These are phyloP conservation scores for Salix exigua DNA, from an alignment of 345 rosid species.

Conservation along the genomic window DNA sequence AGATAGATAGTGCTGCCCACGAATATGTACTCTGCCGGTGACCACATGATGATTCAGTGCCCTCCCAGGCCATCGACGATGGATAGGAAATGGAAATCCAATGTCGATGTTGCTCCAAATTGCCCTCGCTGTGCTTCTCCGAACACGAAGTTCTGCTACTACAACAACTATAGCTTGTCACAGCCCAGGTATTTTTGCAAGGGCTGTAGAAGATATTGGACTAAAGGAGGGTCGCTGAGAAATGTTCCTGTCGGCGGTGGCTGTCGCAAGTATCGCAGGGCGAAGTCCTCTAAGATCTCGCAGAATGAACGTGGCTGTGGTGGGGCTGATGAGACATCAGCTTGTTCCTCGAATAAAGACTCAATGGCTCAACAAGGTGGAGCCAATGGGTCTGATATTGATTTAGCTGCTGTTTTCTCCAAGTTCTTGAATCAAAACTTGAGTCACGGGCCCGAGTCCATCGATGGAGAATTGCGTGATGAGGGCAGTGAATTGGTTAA, in stretches of 20 bases:
- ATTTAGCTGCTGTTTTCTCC: slow-evolving; percentile 70
- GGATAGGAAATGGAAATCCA: slow-evolving; percentile 34
- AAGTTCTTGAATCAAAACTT: slow-evolving; percentile 48
- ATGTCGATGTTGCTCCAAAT: slow-evolving; percentile 51
- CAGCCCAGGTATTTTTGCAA: slow-evolving; percentile 91
- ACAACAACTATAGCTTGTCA: slow-evolving; percentile 86
- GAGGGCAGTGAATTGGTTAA: background rate
- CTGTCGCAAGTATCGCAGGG: slow-evolving; percentile 65
- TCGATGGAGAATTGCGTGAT: background rate
- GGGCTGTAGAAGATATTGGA: slow-evolving; percentile 82
- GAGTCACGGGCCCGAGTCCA: slow-evolving; percentile 12
- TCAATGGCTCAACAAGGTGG: background rate
- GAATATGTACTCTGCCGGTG: slow-evolving; percentile 21
- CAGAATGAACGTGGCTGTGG: slow-evolving; percentile 13
- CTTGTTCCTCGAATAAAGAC: slow-evolving; percentile 1
- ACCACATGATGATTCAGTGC: slow-evolving; percentile 17
- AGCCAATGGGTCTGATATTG: slow-evolving; percentile 38
- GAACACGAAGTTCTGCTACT: slow-evolving; percentile 87
- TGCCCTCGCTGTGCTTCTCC: slow-evolving; percentile 91
- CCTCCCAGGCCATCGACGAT: slow-evolving; percentile 14
- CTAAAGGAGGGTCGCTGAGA: slow-evolving; percentile 81
- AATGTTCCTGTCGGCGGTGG: slow-evolving; percentile 89
- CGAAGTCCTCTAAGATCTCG: slow-evolving; percentile 35
- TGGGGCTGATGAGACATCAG: slow-evolving; percentile 15
- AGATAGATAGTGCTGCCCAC: background rate